Conservation (phyloP, 2,329 filamentous ascomycete genomes). For the Alternaria ethzedia region DNA sequence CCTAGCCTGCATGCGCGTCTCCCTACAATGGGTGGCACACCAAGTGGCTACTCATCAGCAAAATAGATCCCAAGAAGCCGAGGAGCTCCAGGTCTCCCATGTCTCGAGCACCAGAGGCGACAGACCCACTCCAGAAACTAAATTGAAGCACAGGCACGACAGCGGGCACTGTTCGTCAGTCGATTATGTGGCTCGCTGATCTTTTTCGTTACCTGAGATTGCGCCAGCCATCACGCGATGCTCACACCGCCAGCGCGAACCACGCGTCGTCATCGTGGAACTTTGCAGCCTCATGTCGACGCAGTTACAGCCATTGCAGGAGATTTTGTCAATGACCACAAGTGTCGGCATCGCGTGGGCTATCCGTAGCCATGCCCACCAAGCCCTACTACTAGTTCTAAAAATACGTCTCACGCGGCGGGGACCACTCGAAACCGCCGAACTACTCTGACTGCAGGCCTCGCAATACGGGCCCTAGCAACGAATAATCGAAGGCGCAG, state of each 20-base stretch:
- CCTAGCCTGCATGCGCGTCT: neutral
- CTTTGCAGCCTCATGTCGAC: slow-evolving; percentile 1
- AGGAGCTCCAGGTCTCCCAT: neutral
- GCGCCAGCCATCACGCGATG: slow-evolving; percentile 11
- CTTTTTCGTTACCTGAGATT: slow-evolving; percentile 5
- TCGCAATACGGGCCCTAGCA: slow-evolving; percentile 20
- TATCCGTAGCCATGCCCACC: slow-evolving; percentile 1
- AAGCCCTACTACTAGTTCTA: slow-evolving; percentile 11
- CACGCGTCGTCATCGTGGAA: slow-evolving; percentile 17
- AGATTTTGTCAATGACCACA: slow-evolving; percentile 19
- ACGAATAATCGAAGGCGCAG: slow-evolving; percentile 33
- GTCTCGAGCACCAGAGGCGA: slow-evolving; percentile 1
- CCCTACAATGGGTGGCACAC: neutral
- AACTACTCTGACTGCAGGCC: slow-evolving; percentile 18
- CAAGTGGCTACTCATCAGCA: neutral
- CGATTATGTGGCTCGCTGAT: slow-evolving; percentile 13
- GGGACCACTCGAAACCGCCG: slow-evolving; percentile 9
- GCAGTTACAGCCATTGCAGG: slow-evolving; percentile 14
- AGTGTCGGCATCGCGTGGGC: slow-evolving; percentile 21
- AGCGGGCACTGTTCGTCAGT: slow-evolving; percentile 8
- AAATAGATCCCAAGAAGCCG: neutral
- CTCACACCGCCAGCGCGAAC: slow-evolving; percentile 5
- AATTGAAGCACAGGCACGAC: slow-evolving; percentile 6
- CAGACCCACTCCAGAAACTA: slow-evolving; percentile 3
- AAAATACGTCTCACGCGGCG: slow-evolving; percentile 20